Conservation (phyloP, 2,329 filamentous ascomycete genomes). For the Neobulgaria alba region DNA sequence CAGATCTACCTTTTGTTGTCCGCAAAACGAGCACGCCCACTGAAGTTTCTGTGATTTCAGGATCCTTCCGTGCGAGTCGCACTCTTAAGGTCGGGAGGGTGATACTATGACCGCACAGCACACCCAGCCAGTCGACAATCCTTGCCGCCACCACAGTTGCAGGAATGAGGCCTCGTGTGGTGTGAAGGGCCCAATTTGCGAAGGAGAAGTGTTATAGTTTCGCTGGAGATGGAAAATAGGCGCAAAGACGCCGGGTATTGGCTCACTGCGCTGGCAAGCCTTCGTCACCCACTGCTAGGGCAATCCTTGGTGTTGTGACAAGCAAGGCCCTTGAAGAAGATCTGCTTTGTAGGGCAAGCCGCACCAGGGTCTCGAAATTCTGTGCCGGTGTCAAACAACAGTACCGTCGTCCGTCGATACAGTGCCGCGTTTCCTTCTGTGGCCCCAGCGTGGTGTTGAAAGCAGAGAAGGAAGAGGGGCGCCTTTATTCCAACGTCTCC, state of each 20-base stretch:
- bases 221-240: slow-evolving; percentile 7
- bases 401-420: not conserved
- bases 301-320: slow-evolving; percentile 22
- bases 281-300: slow-evolving; percentile 21
- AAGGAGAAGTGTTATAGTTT: not conserved
- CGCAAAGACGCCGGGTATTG: slow-evolving; percentile 16
- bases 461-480: too few species aligned
- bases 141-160: slow-evolving; percentile 4
- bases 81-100: slow-evolving; percentile 1
- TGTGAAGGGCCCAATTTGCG: not conserved
- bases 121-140: not conserved
- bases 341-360: slow-evolving; percentile 19
- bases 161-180: not conserved
- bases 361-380: slow-evolving; percentile 14
- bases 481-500: slow-evolving; percentile 11
- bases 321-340: slow-evolving; percentile 22
- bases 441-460: too few species aligned
- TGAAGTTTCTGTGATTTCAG: not conserved
- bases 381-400: not conserved
- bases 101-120: not conserved
- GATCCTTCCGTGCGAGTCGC: slow-evolving; percentile 6
- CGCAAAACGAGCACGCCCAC: not conserved
- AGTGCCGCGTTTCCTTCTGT: not conserved
- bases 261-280: slow-evolving; percentile 20
- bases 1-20: not conserved